A percentile compares a stretch with the other conserved stretches of the same genome.
Evolutionary conservation across 768 basidiomycete species (phyloP).

Genomic region (Exidia glandulosa): DNA sequence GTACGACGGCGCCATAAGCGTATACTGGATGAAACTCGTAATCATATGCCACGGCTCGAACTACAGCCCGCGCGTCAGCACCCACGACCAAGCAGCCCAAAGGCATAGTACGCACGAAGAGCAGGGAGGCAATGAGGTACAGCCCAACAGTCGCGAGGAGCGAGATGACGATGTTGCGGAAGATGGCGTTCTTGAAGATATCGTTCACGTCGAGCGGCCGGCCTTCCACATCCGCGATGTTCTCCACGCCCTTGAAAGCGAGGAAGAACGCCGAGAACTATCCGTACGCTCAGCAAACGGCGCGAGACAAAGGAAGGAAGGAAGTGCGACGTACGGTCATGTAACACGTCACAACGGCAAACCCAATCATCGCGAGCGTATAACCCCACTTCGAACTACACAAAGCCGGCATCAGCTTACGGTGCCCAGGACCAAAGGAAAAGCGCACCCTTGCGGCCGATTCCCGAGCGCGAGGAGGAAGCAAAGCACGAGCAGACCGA

Average conservation of each 20-base stretch:
- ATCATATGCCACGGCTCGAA: constrained; percentile 99
- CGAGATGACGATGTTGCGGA: constrained; percentile 79
- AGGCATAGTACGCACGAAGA: constrained; percentile 56
- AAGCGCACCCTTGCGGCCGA: constrained; percentile 64
- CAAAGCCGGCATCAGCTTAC: not conserved
- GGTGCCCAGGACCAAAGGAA: not conserved
- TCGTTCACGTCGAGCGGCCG: constrained; percentile 36
- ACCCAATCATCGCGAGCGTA: constrained; percentile 75
- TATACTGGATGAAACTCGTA: constrained; percentile 88
- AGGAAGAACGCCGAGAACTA: constrained; percentile 72
- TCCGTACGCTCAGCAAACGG: not conserved
- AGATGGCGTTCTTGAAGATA: constrained; percentile 68
- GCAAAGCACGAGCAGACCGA: constrained; percentile 77
- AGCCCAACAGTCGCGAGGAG: constrained; percentile 80
- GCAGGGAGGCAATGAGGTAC: constrained; percentile 70
- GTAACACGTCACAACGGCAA: constrained; percentile 85
- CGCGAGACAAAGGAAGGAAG: not conserved
- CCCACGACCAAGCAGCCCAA: not conserved
- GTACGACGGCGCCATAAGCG: constrained; percentile 87
- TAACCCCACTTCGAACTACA: constrained; percentile 64
- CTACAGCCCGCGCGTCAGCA: constrained; percentile 24
- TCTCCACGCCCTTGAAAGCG: constrained; percentile 68
- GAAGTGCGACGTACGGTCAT: constrained; percentile 63
- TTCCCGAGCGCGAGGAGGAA: constrained; percentile 86
- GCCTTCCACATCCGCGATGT: constrained; percentile 37